A percentile compares a stretch with the other conserved stretches of the same genome.
phyloP scores from a whole-genome alignment of 306 rosid genomes.

The Prunus mongolica region DNA sequence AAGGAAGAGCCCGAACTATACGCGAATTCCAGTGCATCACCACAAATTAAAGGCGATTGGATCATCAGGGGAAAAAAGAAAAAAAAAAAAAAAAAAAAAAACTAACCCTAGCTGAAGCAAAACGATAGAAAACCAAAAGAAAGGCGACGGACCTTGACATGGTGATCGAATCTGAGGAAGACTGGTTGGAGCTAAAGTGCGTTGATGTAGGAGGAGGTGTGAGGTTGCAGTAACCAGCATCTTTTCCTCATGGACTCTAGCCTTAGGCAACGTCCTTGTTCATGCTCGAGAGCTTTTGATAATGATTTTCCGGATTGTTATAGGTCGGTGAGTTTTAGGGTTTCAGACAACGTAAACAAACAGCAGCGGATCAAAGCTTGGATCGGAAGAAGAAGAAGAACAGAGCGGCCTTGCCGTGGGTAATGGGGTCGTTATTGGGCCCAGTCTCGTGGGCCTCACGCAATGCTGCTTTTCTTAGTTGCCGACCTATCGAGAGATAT shows the following conservation, averaged over 20 bases:
- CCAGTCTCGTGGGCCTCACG: conserved; percentile 11
- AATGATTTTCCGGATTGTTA: not conserved
- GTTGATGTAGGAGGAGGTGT: conserved; percentile 7
- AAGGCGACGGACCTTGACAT: conserved; percentile 44
- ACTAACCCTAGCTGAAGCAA: not conserved
- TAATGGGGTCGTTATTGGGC: conserved; percentile 12
- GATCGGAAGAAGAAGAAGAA: not conserved
- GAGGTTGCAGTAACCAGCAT: conserved; percentile 27
- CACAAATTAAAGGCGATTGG: not conserved
- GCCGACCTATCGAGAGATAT: not conserved
- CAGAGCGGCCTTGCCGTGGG: not conserved
- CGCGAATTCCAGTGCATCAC: not conserved
- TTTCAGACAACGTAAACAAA: not conserved
- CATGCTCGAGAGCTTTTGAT: conserved; percentile 2
- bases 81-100: too few species aligned
- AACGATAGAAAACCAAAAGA: not conserved
- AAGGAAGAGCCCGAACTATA: not conserved
- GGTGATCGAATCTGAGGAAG: conserved; percentile 28
- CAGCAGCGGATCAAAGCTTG: not conserved
- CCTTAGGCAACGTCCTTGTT: conserved; percentile 4
- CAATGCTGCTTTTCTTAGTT: not conserved
- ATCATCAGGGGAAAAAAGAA: not conserved
- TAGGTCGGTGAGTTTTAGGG: conserved; percentile 12
- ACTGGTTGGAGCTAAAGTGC: conserved; percentile 13
- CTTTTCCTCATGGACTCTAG: conserved; percentile 23